A percentile compares a stretch with the other conserved stretches of the same genome.
These are phyloP conservation scores for Hypsizygus marmoreus DNA, from an alignment of 768 basidiomycete species.

Conservation along the genomic window DNA sequence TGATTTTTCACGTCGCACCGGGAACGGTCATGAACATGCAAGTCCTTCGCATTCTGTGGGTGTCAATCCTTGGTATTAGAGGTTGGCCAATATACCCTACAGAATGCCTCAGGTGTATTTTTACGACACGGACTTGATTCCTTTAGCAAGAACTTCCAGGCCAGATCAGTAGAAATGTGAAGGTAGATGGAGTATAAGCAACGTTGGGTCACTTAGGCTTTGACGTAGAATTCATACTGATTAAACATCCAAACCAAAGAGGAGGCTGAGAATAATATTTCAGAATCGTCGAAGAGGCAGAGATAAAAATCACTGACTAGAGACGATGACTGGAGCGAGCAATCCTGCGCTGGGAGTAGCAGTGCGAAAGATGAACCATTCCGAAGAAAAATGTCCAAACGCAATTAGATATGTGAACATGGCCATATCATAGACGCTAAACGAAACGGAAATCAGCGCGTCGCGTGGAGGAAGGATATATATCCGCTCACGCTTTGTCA, in stretches of 20 bases:
- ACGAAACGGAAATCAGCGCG: constrained; percentile 13
- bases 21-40: too few species aligned
- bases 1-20: too few species aligned
- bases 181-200: neutral
- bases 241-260: constrained; percentile 85
- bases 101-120: too few species aligned
- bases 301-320: constrained; percentile 57
- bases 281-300: constrained; percentile 1
- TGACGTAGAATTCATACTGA: constrained; percentile 82
- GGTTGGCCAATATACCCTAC: too few species aligned
- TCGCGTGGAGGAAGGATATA: constrained; percentile 1
- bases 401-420: constrained; percentile 88
- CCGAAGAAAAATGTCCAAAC: constrained; percentile 85
- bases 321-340: constrained; percentile 79
- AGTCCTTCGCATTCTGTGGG: too few species aligned
- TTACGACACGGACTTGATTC: too few species aligned
- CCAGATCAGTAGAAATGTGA: too few species aligned
- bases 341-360: constrained; percentile 61
- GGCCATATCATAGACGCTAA: constrained; percentile 89
- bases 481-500: constrained; percentile 67
- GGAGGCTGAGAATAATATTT: constrained; percentile 42
- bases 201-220: constrained; percentile 15
- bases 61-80: too few species aligned
- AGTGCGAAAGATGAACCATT: constrained; percentile 81
- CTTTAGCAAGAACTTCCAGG: too few species aligned